Conservation (phyloP, 352 stramenopile genomes). For the Phytophthora pistaciae region DNA sequence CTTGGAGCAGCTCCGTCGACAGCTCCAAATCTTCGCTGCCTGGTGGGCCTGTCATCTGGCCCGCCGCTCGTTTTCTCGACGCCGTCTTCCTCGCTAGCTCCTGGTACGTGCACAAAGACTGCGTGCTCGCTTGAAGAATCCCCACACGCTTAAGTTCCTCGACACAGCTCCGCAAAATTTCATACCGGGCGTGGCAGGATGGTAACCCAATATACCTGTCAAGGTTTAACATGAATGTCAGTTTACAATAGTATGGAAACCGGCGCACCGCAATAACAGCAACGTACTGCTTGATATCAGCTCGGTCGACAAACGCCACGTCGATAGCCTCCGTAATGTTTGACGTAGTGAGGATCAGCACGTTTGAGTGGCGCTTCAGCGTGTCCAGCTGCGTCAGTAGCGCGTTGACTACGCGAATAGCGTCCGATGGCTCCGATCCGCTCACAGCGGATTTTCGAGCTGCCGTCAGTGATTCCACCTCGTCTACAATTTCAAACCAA, state of each 20-base stretch:
- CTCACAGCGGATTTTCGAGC: constrained; percentile 73
- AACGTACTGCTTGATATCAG: constrained; percentile 93
- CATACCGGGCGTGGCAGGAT: constrained; percentile 70
- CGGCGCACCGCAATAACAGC: background rate
- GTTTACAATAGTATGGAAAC: background rate
- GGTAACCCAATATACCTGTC: constrained; percentile 73
- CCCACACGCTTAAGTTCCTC: constrained; percentile 82
- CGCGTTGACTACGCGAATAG: constrained; percentile 93
- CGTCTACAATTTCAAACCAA: constrained; percentile 56
- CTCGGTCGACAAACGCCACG: constrained; percentile 92
- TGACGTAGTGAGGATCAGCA: constrained; percentile 94
- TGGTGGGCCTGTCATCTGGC: constrained; percentile 44
- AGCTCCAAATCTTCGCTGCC: constrained; percentile 30
- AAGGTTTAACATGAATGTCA: background rate
- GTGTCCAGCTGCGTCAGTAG: constrained; percentile 91
- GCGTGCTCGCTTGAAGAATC: constrained; percentile 50
- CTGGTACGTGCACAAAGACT: constrained; percentile 34
- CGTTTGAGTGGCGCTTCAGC: constrained; percentile 86
- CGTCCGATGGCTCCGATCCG: constrained; percentile 91
- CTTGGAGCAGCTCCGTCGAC: constrained; percentile 45
- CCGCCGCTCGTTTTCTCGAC: constrained; percentile 50
- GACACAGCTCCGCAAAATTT: constrained; percentile 87
- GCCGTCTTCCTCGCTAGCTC: constrained; percentile 31
- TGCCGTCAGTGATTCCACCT: constrained; percentile 93
- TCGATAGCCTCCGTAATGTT: constrained; percentile 95